Evolutionary conservation across 257 asterid species (phyloP).

Genomic region (Lycium ferocissimum): DNA sequence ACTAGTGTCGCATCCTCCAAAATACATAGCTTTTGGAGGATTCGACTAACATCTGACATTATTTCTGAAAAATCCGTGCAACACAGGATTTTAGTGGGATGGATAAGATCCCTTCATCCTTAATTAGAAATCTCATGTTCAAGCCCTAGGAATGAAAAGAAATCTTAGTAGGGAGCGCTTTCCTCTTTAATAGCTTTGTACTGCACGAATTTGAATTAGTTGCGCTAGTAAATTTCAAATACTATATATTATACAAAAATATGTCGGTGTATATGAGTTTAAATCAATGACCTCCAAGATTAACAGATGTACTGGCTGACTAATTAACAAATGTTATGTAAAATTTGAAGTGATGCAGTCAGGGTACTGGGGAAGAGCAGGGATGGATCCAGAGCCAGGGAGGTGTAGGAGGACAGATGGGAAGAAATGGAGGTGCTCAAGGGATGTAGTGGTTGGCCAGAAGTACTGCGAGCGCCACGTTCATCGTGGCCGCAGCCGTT

Average conservation of each 20-base stretch:
- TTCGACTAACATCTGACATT: background rate
- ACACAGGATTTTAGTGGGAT: background rate
- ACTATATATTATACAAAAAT: background rate
- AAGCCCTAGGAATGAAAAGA: too few relatives aligned
- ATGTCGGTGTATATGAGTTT: background rate
- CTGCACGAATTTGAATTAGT: background rate
- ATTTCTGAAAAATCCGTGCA: background rate
- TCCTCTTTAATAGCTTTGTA: background rate
- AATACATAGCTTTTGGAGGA: background rate
- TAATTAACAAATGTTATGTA: background rate
- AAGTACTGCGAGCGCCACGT: constrained; percentile 96
- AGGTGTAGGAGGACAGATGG: constrained; percentile 96
- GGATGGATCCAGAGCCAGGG: constrained; percentile 99
- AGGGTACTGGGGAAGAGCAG: constrained; percentile 77
- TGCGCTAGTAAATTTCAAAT: background rate
- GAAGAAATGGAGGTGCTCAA: constrained; percentile 96
- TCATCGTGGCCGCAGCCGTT: constrained; percentile 96
- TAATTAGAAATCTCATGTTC: too few relatives aligned
- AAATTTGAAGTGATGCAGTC: constrained; percentile 68
- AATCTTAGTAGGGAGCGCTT: too few relatives aligned
- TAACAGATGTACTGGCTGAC: background rate
- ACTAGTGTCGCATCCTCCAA: too few relatives aligned
- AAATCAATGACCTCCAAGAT: background rate
- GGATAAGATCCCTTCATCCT: background rate
- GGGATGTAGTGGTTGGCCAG: constrained; percentile 85